Evolutionary conservation across 2,329 filamentous ascomycete genomes (phyloP).

Genomic region (Fusarium circinatum): DNA sequence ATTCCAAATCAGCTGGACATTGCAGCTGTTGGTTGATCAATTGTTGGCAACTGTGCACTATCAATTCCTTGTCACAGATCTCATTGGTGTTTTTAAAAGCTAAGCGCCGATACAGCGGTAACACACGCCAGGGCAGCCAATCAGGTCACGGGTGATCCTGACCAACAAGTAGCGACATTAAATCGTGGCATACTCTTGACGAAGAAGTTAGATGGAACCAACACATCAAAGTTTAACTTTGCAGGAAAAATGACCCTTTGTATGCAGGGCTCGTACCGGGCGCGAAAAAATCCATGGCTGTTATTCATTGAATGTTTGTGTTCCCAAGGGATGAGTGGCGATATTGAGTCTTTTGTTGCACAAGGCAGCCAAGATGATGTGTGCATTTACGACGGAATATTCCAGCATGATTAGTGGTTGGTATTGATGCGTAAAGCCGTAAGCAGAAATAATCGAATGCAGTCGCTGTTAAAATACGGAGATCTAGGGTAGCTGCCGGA

Average conservation of each 20-base stretch:
- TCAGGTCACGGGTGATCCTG: neutral
- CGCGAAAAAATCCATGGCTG: neutral
- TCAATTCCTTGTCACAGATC: neutral
- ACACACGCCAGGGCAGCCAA: constrained; percentile 23
- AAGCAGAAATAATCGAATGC: neutral
- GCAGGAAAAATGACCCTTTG: neutral
- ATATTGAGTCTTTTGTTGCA: neutral
- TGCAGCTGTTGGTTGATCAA: constrained; percentile 14
- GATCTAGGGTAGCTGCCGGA: constrained; percentile 1
- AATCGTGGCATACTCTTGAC: constrained; percentile 23
- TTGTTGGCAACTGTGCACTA: constrained; percentile 6
- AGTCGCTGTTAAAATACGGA: neutral
- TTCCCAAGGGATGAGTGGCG: neutral
- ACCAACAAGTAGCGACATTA: constrained; percentile 17
- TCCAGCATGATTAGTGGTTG: neutral
- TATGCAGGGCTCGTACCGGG: neutral
- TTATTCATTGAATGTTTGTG: neutral
- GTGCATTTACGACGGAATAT: neutral
- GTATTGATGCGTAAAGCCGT: neutral
- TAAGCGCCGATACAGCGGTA: constrained; percentile 35
- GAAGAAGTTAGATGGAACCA: constrained; percentile 2
- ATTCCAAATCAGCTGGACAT: neutral
- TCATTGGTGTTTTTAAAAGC: constrained; percentile 20
- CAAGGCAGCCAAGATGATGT: neutral
- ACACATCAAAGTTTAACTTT: constrained; percentile 3